These are phyloP conservation scores for Boletus eberwhitei DNA, from an alignment of 768 basidiomycete species.

Conservation along the genomic window DNA sequence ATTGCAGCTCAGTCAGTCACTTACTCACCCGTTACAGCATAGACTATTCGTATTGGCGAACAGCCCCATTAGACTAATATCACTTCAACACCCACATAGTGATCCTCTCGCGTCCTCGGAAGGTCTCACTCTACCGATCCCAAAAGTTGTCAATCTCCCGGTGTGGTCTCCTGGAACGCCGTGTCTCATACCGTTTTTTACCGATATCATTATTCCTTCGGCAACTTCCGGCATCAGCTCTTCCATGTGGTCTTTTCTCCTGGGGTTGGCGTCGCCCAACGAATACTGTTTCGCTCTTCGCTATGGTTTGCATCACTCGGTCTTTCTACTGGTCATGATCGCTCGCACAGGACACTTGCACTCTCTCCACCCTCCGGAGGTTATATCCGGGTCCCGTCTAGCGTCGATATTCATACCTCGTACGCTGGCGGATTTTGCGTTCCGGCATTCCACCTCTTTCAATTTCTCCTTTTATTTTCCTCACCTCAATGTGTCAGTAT, in stretches of 20 bases:
- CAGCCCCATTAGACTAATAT: slow-evolving; percentile 38
- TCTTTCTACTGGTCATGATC: slow-evolving; percentile 35
- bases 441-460: slow-evolving; percentile 22
- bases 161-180: slow-evolving; percentile 19
- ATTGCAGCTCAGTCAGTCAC: not conserved
- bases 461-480: slow-evolving; percentile 25
- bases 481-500: slow-evolving; percentile 43
- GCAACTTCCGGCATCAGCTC: slow-evolving; percentile 33
- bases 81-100: slow-evolving; percentile 30
- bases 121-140: slow-evolving; percentile 23
- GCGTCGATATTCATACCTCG: slow-evolving; percentile 48
- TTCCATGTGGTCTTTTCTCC: slow-evolving; percentile 26
- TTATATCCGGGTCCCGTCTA: slow-evolving; percentile 31
- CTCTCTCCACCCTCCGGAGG: slow-evolving; percentile 16
- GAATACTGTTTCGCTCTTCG: slow-evolving; percentile 30
- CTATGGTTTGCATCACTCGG: slow-evolving; percentile 29
- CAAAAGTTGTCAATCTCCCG: not conserved
- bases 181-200: slow-evolving; percentile 27
- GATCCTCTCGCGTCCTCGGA: slow-evolving; percentile 25
- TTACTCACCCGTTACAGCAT: slow-evolving; percentile 23
- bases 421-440: slow-evolving; percentile 30
- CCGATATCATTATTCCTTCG: slow-evolving; percentile 44
- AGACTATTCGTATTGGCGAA: slow-evolving; percentile 38
- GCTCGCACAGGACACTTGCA: slow-evolving; percentile 37
- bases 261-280: slow-evolving; percentile 31